Percentiles rank a stretch among this genome's conserved stretches.
These are phyloP conservation scores for Lentithecium fluviatile DNA, from an alignment of 495 filamentous ascomycete genomes.

Conservation along the genomic window DNA sequence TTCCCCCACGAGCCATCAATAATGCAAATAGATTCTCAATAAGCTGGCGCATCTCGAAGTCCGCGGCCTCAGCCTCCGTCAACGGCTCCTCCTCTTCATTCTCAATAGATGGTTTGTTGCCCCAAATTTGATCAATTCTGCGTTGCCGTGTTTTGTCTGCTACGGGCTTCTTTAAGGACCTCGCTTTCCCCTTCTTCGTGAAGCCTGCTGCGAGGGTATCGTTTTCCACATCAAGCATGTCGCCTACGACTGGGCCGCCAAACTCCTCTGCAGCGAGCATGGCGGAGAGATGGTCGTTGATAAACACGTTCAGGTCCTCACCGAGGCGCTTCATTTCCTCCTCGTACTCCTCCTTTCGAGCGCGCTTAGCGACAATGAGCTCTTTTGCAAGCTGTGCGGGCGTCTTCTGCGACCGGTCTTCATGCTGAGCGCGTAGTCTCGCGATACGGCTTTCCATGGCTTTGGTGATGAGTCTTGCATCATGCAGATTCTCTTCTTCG, in stretches of 20 bases:
- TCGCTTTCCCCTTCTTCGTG: slow-evolving; percentile 67
- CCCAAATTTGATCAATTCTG: slow-evolving; percentile 74
- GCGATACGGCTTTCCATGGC: slow-evolving; percentile 61
- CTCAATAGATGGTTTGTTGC: slow-evolving; percentile 44
- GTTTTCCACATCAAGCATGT: slow-evolving; percentile 63
- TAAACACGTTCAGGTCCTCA: slow-evolving; percentile 66
- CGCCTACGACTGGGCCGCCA: slow-evolving; percentile 81
- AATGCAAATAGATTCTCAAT: slow-evolving; percentile 61
- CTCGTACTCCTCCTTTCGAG: slow-evolving; percentile 56
- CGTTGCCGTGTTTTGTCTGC: slow-evolving; percentile 54
- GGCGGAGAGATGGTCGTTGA: slow-evolving; percentile 66
- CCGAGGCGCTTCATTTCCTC: slow-evolving; percentile 58
- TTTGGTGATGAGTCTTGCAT: slow-evolving; percentile 53
- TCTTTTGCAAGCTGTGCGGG: slow-evolving; percentile 61
- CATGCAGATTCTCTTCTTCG: slow-evolving; percentile 61
- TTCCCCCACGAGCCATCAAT: slow-evolving; percentile 57
- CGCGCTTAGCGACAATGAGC: slow-evolving; percentile 56
- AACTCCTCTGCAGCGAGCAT: slow-evolving; percentile 87
- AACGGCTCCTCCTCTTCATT: slow-evolving; percentile 42
- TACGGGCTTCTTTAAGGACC: slow-evolving; percentile 52
- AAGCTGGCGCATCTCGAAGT: slow-evolving; percentile 63
- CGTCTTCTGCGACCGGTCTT: slow-evolving; percentile 57
- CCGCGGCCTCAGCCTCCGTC: slow-evolving; percentile 65
- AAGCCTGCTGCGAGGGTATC: slow-evolving; percentile 66
- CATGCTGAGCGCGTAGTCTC: slow-evolving; percentile 51